phyloP scores from a whole-genome alignment of 345 rosid species.

The Salix suchowensis region DNA sequence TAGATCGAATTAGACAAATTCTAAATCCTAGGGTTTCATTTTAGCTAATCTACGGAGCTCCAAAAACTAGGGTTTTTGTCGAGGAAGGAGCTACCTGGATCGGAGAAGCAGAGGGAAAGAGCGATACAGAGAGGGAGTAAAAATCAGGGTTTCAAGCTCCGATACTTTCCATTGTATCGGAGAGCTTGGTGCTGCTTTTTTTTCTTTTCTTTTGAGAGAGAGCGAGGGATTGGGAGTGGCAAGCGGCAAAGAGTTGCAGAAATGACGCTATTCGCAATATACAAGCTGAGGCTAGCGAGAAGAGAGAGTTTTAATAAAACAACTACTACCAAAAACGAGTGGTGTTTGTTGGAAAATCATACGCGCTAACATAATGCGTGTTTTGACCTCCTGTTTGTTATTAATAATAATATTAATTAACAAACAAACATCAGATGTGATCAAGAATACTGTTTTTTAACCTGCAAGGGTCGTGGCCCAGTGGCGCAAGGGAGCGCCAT shows the following conservation, averaged over 20 bases:
- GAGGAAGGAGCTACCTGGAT: conserved; percentile 7
- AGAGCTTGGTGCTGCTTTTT: background rate
- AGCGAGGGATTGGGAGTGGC: background rate
- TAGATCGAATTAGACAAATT: background rate
- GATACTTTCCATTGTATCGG: background rate
- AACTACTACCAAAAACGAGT: background rate
- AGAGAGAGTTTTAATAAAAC: background rate
- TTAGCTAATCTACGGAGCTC: background rate
- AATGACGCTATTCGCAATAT: background rate
- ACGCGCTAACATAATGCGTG: background rate
- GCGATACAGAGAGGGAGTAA: background rate
- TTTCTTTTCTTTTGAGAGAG: background rate
- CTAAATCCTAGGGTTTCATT: conserved; percentile 2
- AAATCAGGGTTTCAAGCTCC: conserved; percentile 8
- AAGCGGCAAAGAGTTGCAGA: background rate
- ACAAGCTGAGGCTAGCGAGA: background rate
- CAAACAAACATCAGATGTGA: no score
- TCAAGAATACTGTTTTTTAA: no score
- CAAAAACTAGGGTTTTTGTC: conserved; percentile 10
- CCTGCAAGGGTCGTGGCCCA: no score
- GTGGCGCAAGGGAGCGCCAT: no score
- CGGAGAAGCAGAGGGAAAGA: background rate
- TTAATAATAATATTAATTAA: no score
- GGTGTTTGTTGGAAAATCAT: background rate
- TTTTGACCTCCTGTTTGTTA: no score